Base-by-base conservation (phyloP, 129 eudicot genomes). In the Flaveria brownii region DNA sequence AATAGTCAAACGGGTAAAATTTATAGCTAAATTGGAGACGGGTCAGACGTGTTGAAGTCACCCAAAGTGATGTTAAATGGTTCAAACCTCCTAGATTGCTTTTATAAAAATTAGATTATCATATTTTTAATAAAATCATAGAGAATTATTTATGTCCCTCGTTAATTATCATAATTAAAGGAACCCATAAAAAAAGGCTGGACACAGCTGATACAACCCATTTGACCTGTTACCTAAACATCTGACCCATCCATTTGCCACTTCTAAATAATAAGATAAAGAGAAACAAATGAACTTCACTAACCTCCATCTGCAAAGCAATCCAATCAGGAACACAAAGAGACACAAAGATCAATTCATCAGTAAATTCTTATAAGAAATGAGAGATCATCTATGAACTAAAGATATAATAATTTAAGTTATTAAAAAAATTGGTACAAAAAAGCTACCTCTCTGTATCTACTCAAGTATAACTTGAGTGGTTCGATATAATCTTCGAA, bases 401-500 rank as follows among this genome's bases (percentile, higher is more conserved):
- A 25, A 33, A 16, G 15, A 22, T 28, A 77, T 9, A 16, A 28
- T 25, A 74, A 33, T 49, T 10, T 22, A 55, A 68, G 8, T 11
- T 14, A 0, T 12, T 39, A 28, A 70, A 73, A n/a, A 39, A 10
- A 33, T 15, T 1, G 55, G 45, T 25, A 68, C 20, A 66, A 4
- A 59, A 26, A 22, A 51, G n/a, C 9, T 81, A 92, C 97, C 96
- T 87, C 96, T 82, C 92, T 78, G 78, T 89, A 92, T 77, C 85
- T 85, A 74, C 46, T 56, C 81, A 92, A 52, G 84, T 87, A 92
- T 47, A 86, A 76, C 86, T 89, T 92, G 39, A 92, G 91, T 30
- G 96, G 96, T 17, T 89, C 97, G 41, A 92, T 87, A 72, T 92
- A 92, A 73, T 92, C 97, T 83, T 92, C 93, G 59, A 89, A 87